These are phyloP conservation scores for Nadsonia commutata DNA, from an alignment of 1,139 yeast genomes.

Conservation along the genomic window DNA sequence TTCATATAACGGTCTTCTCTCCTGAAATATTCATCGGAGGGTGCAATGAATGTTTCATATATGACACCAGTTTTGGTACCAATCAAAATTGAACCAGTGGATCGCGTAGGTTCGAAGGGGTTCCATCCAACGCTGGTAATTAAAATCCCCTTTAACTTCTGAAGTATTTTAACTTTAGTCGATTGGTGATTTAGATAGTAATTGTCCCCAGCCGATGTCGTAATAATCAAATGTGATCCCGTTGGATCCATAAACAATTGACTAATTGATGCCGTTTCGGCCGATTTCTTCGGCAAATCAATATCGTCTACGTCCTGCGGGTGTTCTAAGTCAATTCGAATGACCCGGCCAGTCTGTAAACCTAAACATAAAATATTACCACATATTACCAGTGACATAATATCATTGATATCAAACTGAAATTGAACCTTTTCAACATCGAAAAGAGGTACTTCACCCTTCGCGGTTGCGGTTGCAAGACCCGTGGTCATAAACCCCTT, in stretches of 20 bases:
- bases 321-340: constrained; percentile 37
- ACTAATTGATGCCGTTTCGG: constrained; percentile 21
- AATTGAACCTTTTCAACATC: constrained; percentile 40
- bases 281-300: constrained; percentile 18
- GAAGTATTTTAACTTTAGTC: constrained; percentile 24
- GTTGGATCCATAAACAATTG: constrained; percentile 33
- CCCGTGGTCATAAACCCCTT: constrained; percentile 7
- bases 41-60: constrained; percentile 33
- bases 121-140: constrained; percentile 33
- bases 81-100: constrained; percentile 35
- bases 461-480: constrained; percentile 1
- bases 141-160: constrained; percentile 29
- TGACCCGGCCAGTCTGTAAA: constrained; percentile 29
- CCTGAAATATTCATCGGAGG: constrained; percentile 29
- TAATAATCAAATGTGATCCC: constrained; percentile 35
- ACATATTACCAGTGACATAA: constrained; percentile 31
- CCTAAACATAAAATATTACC: constrained; percentile 36
- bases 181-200: constrained; percentile 30
- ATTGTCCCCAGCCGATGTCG: constrained; percentile 32
- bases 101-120: constrained; percentile 23
- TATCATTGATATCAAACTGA: constrained; percentile 33
- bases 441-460: constrained; percentile 15
- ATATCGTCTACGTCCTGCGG: constrained; percentile 37
- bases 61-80: constrained; percentile 33
- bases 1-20: constrained; percentile 28